Percentiles rank a stretch among this genome's conserved stretches.
phyloP scores from a whole-genome alignment of 371 early-diverging fungal species.

The Nematocida minor region DNA sequence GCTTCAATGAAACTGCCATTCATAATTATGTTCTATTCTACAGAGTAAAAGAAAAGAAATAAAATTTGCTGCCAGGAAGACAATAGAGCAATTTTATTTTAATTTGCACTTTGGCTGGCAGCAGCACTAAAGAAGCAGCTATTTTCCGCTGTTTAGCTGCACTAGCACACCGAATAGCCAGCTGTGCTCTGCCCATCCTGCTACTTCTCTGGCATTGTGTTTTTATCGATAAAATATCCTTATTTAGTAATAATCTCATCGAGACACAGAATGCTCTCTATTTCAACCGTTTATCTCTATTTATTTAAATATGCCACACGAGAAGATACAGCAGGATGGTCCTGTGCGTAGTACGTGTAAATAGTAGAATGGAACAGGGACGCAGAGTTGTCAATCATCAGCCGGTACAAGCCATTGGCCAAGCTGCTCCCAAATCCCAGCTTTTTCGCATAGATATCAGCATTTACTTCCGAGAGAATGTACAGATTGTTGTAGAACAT shows the following conservation, averaged over 20 bases:
- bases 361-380: constrained; percentile 56
- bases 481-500: constrained; percentile 60
- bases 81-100: too few species aligned
- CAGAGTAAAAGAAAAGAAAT: too few species aligned
- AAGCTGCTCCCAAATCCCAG: constrained; percentile 56
- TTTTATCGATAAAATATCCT: too few species aligned
- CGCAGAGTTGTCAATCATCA: constrained; percentile 48
- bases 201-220: too few species aligned
- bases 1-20: too few species aligned
- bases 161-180: not conserved
- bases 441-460: constrained; percentile 63
- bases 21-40: too few species aligned
- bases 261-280: not conserved
- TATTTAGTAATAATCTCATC: not conserved
- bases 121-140: too few species aligned
- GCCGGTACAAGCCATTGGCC: constrained; percentile 57
- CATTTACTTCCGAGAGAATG: constrained; percentile 62
- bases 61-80: too few species aligned
- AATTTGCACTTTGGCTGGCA: too few species aligned
- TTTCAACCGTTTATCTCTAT: constrained; percentile 4
- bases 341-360: constrained; percentile 60
- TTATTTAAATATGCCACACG: constrained; percentile 63
- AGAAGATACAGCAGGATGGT: constrained; percentile 62
- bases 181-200: too few species aligned
- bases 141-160: too few species aligned